Conservation (phyloP, 768 basidiomycete genomes). For the Rhodocollybia butyracea region DNA sequence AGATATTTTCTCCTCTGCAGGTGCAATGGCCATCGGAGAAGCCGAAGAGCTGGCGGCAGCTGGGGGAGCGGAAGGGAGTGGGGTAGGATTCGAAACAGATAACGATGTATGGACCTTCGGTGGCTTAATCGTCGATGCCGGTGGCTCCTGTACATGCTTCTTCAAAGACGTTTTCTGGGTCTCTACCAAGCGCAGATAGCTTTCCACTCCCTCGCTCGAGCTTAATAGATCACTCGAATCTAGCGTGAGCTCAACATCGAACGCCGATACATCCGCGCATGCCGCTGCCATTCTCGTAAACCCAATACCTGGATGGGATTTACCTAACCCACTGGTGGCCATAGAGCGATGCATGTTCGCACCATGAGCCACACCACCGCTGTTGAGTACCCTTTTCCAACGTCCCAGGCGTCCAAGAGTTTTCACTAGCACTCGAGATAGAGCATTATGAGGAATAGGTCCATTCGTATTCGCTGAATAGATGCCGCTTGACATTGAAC, state of each 20-base stretch:
- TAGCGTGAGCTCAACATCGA: conserved; percentile 63
- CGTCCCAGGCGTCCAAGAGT: conserved; percentile 81
- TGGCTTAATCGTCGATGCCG: not conserved
- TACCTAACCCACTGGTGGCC: not conserved
- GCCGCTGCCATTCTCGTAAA: conserved; percentile 19
- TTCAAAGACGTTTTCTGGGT: conserved; percentile 13
- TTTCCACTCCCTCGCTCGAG: conserved; percentile 61
- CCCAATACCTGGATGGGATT: not conserved
- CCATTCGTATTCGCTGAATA: conserved; percentile 36
- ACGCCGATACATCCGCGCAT: conserved; percentile 57
- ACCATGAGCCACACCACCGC: conserved; percentile 24
- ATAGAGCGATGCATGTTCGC: conserved; percentile 1
- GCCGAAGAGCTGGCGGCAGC: not conserved
- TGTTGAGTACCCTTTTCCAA: conserved; percentile 77
- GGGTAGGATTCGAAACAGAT: not conserved
- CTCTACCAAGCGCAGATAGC: conserved; percentile 59
- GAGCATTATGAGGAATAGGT: conserved; percentile 55
- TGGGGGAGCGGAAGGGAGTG: not conserved
- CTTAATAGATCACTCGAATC: conserved; percentile 55
- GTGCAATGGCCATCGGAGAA: not conserved
- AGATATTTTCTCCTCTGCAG: not conserved
- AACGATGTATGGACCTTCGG: not conserved
- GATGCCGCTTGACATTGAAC: not conserved
- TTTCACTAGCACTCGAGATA: conserved; percentile 76
- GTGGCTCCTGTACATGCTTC: not conserved